Evolutionary conservation across 1,284 basidiomycete species (phyloP), one percentile per base, ranked within the genome.

Genomic region (Irpex sp.): DNA sequence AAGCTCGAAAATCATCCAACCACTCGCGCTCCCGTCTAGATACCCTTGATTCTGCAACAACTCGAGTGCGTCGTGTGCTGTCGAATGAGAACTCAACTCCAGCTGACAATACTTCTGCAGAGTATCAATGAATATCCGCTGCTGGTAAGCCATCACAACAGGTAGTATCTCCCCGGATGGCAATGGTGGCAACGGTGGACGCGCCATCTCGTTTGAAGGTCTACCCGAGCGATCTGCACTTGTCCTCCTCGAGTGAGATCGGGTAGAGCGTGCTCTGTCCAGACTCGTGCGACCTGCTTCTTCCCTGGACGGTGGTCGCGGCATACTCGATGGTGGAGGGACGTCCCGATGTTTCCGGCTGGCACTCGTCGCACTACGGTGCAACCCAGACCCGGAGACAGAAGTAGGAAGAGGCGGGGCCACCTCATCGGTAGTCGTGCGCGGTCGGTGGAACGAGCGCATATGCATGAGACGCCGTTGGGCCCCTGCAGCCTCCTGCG

Each of bases 1-100:
- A 57, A 92, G 75, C 75, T 93, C 92, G 74, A 83, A 93, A 49
- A 93, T 71, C 86, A 92, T 92, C 90, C 90, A 93, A 15, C 83
- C 86, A 50, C 68, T 77, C 4, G 83, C 83, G 74, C 81, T 81
- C 61, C 81, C 80, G 59, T 82, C 81, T 57, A 91, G 75, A 63
- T 80, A 79, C 15, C 86, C 88, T 71, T 89, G 85, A 21, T 77
- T 76, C 55, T 87, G 84, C 57, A 93, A 78, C 68, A 84, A 78
- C 31, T 83, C 77, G 59, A 92, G 72, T 9, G 92, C 83, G 62
- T 92, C 87, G 39, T 83, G 80, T 37, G 90, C 90, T 57, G 76
- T 86, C 7, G 88, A 91, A 9, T 74, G 70, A 21, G 84, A 74
- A 1, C 79, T 77, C 58, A 92, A 83, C 69, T 89, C 88, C 15